Conservation (phyloP, 2,329 filamentous ascomycete genomes). For the Lasiodiplodia hormozganensis region DNA sequence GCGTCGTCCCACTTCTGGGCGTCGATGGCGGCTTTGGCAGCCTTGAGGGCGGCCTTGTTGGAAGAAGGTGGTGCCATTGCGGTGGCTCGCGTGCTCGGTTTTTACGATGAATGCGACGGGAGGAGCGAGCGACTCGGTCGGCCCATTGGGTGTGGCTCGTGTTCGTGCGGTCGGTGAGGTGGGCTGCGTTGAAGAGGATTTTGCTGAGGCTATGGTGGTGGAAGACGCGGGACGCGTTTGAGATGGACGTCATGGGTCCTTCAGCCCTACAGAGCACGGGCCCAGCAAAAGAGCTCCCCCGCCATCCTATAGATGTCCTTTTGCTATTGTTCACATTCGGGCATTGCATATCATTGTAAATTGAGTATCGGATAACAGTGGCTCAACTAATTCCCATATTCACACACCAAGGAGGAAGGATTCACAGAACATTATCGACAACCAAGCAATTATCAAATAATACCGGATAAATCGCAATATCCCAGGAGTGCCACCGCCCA, state of each 20-base stretch:
- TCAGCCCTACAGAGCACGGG: slow-evolving; percentile 26
- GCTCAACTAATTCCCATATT: background rate
- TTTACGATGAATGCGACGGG: background rate
- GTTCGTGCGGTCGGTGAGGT: background rate
- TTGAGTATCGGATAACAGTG: background rate
- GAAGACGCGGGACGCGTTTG: slow-evolving; percentile 23
- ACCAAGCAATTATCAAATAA: slow-evolving; percentile 1
- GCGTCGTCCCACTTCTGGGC: slow-evolving; percentile 81
- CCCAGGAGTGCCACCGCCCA: background rate
- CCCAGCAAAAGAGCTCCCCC: background rate
- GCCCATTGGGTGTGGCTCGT: background rate
- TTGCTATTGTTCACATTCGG: background rate
- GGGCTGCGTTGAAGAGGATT: background rate
- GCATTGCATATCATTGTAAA: background rate
- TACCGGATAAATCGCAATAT: background rate
- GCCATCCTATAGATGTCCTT: background rate
- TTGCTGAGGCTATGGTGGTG: background rate
- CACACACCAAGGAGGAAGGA: background rate
- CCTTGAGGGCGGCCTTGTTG: slow-evolving; percentile 79
- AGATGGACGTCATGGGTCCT: slow-evolving; percentile 21
- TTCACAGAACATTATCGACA: background rate
- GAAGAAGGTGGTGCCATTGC: slow-evolving; percentile 33
- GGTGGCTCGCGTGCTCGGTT: background rate
- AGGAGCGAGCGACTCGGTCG: background rate
- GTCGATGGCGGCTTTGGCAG: slow-evolving; percentile 78